phyloP scores from a whole-genome alignment of 352 stramenopile species.

The Phytophthora quininea region DNA sequence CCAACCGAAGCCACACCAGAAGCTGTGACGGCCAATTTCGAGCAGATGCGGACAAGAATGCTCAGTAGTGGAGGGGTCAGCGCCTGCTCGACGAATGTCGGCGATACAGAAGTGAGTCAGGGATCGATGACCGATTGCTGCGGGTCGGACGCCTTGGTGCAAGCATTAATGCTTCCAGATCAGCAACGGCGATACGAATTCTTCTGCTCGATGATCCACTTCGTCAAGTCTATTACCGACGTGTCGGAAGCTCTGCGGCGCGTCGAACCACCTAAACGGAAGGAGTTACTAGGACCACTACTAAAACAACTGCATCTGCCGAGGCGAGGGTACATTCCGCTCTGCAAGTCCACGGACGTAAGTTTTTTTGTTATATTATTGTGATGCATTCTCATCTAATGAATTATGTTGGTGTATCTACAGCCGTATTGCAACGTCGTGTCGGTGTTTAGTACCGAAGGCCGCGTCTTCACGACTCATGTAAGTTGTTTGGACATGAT shows the following conservation, averaged over 20 bases:
- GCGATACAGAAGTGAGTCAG: slow-evolving; percentile 37
- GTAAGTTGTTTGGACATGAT: slow-evolving; percentile 26
- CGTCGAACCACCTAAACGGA: slow-evolving; percentile 70
- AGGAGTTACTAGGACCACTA: slow-evolving; percentile 51
- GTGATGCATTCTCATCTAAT: no score
- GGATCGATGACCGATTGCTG: slow-evolving; percentile 37
- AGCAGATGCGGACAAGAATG: slow-evolving; percentile 33
- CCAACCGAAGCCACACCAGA: slow-evolving; percentile 24
- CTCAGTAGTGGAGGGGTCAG: slow-evolving; percentile 30
- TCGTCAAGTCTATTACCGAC: slow-evolving; percentile 85
- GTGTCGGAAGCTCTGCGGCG: slow-evolving; percentile 74
- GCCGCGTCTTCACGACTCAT: slow-evolving; percentile 82
- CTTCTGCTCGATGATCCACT: slow-evolving; percentile 81
- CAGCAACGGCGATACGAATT: slow-evolving; percentile 71
- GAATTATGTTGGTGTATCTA: not conserved
- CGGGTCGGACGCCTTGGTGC: slow-evolving; percentile 27
- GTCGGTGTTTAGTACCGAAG: slow-evolving; percentile 64
- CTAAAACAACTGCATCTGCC: slow-evolving; percentile 65
- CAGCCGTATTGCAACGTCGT: slow-evolving; percentile 71
- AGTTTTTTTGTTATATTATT: not conserved
- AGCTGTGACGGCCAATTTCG: slow-evolving; percentile 16
- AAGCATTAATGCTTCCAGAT: slow-evolving; percentile 38
- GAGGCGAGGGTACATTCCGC: slow-evolving; percentile 68
- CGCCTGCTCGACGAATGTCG: slow-evolving; percentile 25
- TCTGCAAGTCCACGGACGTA: slow-evolving; percentile 86